Conservation (phyloP, 192 early-diverging fungal species). For the Coemansia sp. region DNA sequence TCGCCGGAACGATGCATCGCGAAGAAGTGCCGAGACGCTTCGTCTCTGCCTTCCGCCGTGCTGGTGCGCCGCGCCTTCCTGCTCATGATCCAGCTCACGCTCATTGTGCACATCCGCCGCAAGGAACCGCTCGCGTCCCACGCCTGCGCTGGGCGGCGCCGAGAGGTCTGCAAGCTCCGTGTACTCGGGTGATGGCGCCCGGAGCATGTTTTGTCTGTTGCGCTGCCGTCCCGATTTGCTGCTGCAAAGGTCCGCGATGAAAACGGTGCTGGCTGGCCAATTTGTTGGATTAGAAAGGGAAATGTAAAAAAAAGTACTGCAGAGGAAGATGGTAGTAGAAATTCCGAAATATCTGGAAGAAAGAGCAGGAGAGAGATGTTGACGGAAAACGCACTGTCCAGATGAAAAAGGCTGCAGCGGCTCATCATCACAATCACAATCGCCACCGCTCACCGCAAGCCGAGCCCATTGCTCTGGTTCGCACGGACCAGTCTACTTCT, state of each 20-base stretch:
- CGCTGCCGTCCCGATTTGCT: no score
- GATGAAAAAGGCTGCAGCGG: background rate
- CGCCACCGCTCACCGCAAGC: background rate
- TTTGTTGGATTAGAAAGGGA: background rate
- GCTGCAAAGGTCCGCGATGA: no score
- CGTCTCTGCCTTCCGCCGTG: background rate
- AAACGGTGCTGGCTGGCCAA: background rate
- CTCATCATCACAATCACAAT: background rate
- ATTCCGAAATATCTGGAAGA: background rate
- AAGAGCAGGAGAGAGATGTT: background rate
- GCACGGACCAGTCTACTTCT: background rate
- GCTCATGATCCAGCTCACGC: background rate
- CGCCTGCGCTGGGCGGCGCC: slow-evolving; percentile 3
- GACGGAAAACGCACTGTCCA: background rate
- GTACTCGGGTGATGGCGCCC: slow-evolving; percentile 35
- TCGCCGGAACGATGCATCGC: slow-evolving; percentile 26
- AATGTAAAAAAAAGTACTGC: background rate
- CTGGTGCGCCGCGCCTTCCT: background rate
- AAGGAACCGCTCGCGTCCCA: slow-evolving; percentile 14
- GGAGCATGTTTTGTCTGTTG: slow-evolving; percentile 5
- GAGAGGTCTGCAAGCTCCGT: slow-evolving; percentile 42
- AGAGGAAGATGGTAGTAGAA: background rate
- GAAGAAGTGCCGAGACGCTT: slow-evolving; percentile 19
- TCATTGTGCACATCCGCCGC: background rate
- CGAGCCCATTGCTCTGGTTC: background rate